Base-by-base conservation (phyloP, 805 yeast genomes). In the Pichia phayaonensis region DNA sequence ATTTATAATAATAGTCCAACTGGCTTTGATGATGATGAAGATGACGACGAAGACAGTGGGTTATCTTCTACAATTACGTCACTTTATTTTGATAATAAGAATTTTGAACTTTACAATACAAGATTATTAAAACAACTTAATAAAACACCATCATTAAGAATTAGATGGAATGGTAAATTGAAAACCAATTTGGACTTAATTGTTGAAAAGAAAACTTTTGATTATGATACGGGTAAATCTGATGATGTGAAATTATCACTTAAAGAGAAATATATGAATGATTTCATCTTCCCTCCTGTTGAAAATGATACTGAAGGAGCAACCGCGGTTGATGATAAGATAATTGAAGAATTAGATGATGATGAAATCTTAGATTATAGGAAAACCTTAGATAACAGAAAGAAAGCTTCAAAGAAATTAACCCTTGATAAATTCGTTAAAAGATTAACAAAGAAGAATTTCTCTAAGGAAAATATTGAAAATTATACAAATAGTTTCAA, bases 81-180 rank as follows among this genome's bases (percentile, higher is more conserved):
- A 16, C 70, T 92, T 54, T 92, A 92, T 70, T 87, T 94, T 63
- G 99, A 92, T 66, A 90, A 86, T 61, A 74, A 79, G 20, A 72
- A 80, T 53, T 90, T 92, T 62, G 95, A 88, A 59, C 72, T 92
- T 54, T 92, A 94, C 72, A 89, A 90, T 68, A 80, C 84, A 61
- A 88, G 89, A 67, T 73, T 92, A 57, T 75, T 83, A 56, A 88
- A 86, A 62, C 75, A 77, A 48, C 53, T 66, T 51, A 77, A 78
- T 55, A 77, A 79, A 50, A 74, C 79, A 8, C 85, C 95, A 1
- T 84, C 96, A 11, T 70, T 92, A 53, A 77, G 98, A 61, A 73
- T 92, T 57, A 80, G 92, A 65, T 92, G 98, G 98, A 79, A 88
- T 50, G 98, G 98, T 24, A 83, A 81, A 59, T 75, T 94, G 51